Evolutionary conservation across 768 basidiomycete genomes (phyloP).

Genomic region (Sistotremastrum niveocremeum): DNA sequence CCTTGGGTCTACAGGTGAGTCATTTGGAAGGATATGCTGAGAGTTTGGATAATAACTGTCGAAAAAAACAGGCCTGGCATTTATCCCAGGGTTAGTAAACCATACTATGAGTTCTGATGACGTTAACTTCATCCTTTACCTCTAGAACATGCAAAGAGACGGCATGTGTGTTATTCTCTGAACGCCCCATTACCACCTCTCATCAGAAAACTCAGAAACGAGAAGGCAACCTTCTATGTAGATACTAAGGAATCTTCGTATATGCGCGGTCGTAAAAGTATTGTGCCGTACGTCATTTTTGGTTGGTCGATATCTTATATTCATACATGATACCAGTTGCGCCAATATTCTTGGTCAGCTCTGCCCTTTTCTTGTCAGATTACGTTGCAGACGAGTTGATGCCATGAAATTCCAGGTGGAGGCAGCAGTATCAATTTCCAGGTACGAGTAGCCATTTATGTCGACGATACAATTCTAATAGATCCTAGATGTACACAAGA

Average conservation of each 20-base stretch:
- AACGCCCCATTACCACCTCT: not conserved
- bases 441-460: constrained; percentile 15
- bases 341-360: constrained; percentile 46
- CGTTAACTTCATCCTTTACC: constrained; percentile 7
- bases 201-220: constrained; percentile 31
- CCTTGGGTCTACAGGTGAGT: constrained; percentile 56
- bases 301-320: not conserved
- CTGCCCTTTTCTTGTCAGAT: constrained; percentile 16
- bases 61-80: constrained; percentile 39
- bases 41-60: not conserved
- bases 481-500: constrained; percentile 48
- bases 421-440: constrained; percentile 57
- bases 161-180: constrained; percentile 37
- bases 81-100: constrained; percentile 14
- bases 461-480: not conserved
- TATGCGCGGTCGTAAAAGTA: constrained; percentile 48
- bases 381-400: constrained; percentile 36
- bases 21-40: not conserved
- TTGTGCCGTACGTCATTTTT: constrained; percentile 42
- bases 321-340: constrained; percentile 25
- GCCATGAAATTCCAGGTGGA: constrained; percentile 6
- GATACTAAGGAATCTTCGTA: constrained; percentile 45
- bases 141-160: constrained; percentile 58
- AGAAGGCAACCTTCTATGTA: constrained; percentile 60
- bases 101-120: too few species aligned